phyloP scores from a whole-genome alignment of 2,329 filamentous ascomycete species.

The Calonectria honghensis region DNA sequence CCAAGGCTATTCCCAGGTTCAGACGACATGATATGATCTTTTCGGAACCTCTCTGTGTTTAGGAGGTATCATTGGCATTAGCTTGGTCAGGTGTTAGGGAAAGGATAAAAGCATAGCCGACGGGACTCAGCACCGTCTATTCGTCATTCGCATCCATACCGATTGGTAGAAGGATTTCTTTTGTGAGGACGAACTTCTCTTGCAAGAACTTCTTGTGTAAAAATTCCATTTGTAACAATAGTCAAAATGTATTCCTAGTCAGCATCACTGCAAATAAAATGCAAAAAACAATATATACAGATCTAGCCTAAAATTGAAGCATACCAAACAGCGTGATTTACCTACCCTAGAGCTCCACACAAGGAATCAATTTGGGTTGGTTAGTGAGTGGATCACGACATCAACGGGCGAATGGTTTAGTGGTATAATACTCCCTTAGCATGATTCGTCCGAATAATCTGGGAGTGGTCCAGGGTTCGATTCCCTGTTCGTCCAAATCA shows the following conservation, averaged over 20 bases:
- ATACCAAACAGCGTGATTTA: background rate
- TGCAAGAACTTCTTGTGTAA: background rate
- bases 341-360: background rate
- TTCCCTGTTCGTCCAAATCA: background rate
- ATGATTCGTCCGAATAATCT: conserved; percentile 18
- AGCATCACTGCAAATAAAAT: background rate
- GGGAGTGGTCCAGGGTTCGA: background rate
- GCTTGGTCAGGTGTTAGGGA: background rate
- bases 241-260: background rate
- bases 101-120: too few species aligned
- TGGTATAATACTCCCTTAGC: conserved; percentile 13
- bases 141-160: conserved; percentile 18
- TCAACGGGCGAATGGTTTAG: conserved; percentile 8
- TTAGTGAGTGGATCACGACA: background rate
- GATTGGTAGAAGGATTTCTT: conserved; percentile 4
- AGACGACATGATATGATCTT: background rate
- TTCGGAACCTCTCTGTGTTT: background rate
- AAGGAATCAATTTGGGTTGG: background rate
- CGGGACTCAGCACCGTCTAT: too few species aligned
- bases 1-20: background rate
- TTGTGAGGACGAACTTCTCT: background rate
- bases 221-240: background rate
- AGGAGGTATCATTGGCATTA: background rate
- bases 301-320: background rate
- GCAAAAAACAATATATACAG: background rate